Evolutionary conservation across 495 filamentous ascomycete species (phyloP).

Genomic region (Tuber magnatum): DNA sequence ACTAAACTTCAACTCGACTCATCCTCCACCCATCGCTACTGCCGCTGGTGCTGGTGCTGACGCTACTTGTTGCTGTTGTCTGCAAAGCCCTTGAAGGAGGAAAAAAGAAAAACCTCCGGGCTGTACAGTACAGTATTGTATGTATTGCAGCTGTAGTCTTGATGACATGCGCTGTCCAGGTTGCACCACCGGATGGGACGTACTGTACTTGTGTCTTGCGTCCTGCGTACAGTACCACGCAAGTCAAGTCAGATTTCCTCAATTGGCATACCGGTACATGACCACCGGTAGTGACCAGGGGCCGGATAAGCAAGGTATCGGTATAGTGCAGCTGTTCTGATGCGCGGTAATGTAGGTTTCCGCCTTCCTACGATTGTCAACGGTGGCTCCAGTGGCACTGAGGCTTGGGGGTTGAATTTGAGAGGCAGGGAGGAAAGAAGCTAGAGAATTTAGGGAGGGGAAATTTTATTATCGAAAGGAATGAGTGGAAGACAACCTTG

Average conservation of each 20-base stretch:
- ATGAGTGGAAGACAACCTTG: neutral
- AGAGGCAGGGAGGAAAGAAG: neutral
- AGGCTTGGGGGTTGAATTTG: neutral
- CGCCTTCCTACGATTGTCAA: neutral
- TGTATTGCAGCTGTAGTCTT: neutral
- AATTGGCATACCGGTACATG: neutral
- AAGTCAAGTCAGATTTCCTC: conserved; percentile 1
- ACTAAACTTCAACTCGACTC: neutral
- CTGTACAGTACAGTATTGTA: neutral
- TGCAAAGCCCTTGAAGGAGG: neutral
- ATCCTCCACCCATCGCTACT: neutral
- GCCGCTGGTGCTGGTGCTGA: neutral
- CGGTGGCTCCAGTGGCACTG: neutral
- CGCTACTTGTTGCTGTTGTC: neutral
- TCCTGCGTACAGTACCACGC: conserved; percentile 2
- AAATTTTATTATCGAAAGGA: neutral
- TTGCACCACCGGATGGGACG: neutral
- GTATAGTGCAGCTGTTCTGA: neutral
- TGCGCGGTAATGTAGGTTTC: neutral
- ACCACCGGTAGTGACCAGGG: neutral
- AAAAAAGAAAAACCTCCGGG: neutral
- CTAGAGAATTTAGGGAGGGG: neutral
- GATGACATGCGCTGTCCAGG: neutral
- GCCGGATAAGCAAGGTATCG: neutral
- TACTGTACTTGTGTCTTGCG: neutral